These are phyloP conservation scores for Marchantia polymorpha DNA, from an alignment of 225 moss, liverwort and hornwort species.

Conservation along the genomic window DNA sequence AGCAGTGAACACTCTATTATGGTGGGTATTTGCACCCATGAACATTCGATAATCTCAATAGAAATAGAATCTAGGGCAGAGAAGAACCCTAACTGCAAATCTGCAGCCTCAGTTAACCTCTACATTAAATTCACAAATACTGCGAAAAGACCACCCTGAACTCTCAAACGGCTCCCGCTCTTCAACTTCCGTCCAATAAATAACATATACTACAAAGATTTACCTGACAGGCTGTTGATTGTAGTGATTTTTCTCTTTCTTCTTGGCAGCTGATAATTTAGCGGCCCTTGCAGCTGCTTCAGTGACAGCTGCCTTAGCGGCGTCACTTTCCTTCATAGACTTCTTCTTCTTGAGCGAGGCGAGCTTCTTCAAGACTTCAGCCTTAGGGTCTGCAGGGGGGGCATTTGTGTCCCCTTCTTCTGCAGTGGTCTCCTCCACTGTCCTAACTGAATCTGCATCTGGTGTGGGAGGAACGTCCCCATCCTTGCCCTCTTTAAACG, in stretches of 20 bases:
- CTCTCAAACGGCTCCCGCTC: conserved; percentile 52
- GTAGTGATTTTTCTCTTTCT: conserved; percentile 66
- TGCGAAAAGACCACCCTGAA: conserved; percentile 41
- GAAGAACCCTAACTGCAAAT: conserved; percentile 39
- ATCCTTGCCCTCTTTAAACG: conserved; percentile 58
- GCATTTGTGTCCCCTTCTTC: conserved; percentile 45
- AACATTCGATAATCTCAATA: conserved; percentile 43
- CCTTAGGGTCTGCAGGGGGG: conserved; percentile 55
- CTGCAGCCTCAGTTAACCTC: conserved; percentile 34
- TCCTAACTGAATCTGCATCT: conserved; percentile 39
- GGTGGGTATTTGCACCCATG: conserved; percentile 56
- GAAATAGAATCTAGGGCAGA: conserved; percentile 38
- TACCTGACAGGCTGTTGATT: conserved; percentile 72
- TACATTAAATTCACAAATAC: conserved; percentile 39
- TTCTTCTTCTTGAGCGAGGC: conserved; percentile 62
- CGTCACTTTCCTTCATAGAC: conserved; percentile 53
- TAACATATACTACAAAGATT: conserved; percentile 53
- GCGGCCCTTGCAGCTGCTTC: conserved; percentile 95
- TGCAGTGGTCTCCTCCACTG: conserved; percentile 29
- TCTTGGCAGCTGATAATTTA: conserved; percentile 81
- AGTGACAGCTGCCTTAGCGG: conserved; percentile 79
- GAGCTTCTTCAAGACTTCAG: conserved; percentile 46
- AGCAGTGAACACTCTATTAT: conserved; percentile 53
- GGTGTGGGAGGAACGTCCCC: conserved; percentile 44
- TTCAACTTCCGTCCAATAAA: conserved; percentile 46